phyloP scores from a whole-genome alignment of 331 rosid species.

The Malus hybrid region DNA sequence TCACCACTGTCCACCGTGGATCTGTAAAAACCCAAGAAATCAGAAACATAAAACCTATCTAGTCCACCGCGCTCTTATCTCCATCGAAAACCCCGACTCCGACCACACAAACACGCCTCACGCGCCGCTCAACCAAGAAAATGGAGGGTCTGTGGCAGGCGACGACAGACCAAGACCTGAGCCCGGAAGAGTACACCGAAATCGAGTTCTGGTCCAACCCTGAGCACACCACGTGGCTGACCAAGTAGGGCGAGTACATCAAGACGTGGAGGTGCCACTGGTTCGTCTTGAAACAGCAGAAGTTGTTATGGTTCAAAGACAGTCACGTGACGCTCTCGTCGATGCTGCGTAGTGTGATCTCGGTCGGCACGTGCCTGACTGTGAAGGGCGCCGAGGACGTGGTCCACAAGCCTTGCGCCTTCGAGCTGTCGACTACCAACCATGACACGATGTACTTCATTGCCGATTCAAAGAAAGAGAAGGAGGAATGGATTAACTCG shows the following conservation, averaged over 20 bases:
- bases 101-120: background rate
- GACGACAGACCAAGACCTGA: constrained; percentile 42
- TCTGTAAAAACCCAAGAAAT: too few relatives aligned
- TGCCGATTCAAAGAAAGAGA: constrained; percentile 76
- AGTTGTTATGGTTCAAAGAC: constrained; percentile 77
- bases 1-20: too few relatives aligned
- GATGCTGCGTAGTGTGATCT: constrained; percentile 58
- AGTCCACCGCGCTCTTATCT: background rate
- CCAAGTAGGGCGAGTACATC: constrained; percentile 78
- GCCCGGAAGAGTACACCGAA: constrained; percentile 44
- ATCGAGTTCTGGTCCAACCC: constrained; percentile 67
- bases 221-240: constrained; percentile 69
- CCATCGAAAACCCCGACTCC: background rate
- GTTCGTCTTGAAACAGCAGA: constrained; percentile 76
- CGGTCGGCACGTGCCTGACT: constrained; percentile 56
- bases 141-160: constrained; percentile 76
- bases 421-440: constrained; percentile 54
- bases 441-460: constrained; percentile 69
- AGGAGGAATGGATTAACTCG: constrained; percentile 86
- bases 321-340: constrained; percentile 41
- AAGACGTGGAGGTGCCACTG: constrained; percentile 83
- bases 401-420: constrained; percentile 53
- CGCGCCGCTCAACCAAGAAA: background rate
- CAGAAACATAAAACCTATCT: background rate
- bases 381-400: constrained; percentile 78